phyloP scores from a whole-genome alignment of 176 grass and related monocot genomes.

The Aegilops longissima region DNA sequence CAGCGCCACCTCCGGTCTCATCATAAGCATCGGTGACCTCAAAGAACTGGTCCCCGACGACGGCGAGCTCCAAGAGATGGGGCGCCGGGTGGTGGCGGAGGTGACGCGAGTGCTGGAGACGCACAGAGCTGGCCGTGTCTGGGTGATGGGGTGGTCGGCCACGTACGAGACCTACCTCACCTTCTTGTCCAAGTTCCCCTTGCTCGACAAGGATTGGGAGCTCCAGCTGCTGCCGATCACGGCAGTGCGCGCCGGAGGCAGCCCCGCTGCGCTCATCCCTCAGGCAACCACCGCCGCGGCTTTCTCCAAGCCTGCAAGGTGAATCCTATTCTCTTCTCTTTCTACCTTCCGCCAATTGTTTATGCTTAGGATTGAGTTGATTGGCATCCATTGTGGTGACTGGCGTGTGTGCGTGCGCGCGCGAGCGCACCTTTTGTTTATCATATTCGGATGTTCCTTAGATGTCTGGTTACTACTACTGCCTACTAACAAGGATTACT shows the following conservation, averaged over 20 bases:
- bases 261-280: not conserved
- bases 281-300: not conserved
- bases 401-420: not conserved
- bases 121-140: constrained; percentile 37
- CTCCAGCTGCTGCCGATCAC: constrained; percentile 87
- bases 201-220: constrained; percentile 92
- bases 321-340: not conserved
- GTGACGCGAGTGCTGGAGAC: constrained; percentile 72
- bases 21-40: constrained; percentile 81
- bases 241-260: constrained; percentile 21
- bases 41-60: constrained; percentile 56
- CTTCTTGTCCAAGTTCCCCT: constrained; percentile 84
- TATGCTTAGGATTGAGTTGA: not conserved
- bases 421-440: no score
- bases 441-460: not conserved
- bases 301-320: constrained; percentile 60
- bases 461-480: not conserved
- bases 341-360: constrained; percentile 1
- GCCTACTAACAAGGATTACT: not conserved
- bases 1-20: constrained; percentile 25
- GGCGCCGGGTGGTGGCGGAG: constrained; percentile 49
- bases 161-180: constrained; percentile 86
- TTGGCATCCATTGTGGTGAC: not conserved
- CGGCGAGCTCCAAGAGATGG: constrained; percentile 35
- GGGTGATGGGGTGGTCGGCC: constrained; percentile 88